phyloP scores from a whole-genome alignment of 768 basidiomycete species.

The Calocybe indica region DNA sequence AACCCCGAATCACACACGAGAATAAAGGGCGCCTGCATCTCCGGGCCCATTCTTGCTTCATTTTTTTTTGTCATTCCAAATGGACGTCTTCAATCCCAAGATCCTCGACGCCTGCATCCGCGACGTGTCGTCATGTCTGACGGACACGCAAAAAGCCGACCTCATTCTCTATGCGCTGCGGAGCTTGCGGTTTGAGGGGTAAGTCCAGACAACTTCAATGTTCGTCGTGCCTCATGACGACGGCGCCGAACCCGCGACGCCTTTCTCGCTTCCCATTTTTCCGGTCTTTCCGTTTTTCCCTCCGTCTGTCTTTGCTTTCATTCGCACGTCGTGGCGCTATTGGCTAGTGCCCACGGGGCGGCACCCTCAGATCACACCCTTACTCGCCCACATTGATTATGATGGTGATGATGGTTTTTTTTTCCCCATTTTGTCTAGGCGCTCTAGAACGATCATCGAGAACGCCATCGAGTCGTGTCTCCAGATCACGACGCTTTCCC shows the following conservation, averaged over 20 bases:
- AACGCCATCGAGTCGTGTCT: slow-evolving; percentile 71
- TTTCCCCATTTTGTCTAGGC: slow-evolving; percentile 22
- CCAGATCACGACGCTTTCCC: slow-evolving; percentile 45
- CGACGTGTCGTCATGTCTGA: slow-evolving; percentile 52
- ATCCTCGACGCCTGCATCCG: slow-evolving; percentile 74
- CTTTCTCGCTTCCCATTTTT: neutral
- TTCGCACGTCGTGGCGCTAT: too few relatives aligned
- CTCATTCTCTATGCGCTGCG: slow-evolving; percentile 78
- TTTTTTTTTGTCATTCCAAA: slow-evolving; percentile 11
- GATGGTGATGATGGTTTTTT: slow-evolving; percentile 7
- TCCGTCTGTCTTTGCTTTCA: too few relatives aligned
- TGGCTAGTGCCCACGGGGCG: too few relatives aligned
- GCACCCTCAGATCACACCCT: neutral
- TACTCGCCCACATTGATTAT: neutral
- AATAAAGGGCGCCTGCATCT: neutral
- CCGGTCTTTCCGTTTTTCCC: too few relatives aligned
- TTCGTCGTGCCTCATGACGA: too few relatives aligned
- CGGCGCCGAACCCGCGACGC: neutral
- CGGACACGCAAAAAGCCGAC: slow-evolving; percentile 63
- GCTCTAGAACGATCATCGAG: slow-evolving; percentile 60
- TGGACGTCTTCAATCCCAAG: slow-evolving; percentile 70
- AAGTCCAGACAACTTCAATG: slow-evolving; percentile 12
- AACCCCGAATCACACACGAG: too few relatives aligned
- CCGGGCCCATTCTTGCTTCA: neutral
- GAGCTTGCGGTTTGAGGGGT: slow-evolving; percentile 70